Percentiles rank a stretch among this genome's conserved stretches.
These are phyloP conservation scores for Suillus decipiens DNA, from an alignment of 768 basidiomycete species.

Conservation along the genomic window DNA sequence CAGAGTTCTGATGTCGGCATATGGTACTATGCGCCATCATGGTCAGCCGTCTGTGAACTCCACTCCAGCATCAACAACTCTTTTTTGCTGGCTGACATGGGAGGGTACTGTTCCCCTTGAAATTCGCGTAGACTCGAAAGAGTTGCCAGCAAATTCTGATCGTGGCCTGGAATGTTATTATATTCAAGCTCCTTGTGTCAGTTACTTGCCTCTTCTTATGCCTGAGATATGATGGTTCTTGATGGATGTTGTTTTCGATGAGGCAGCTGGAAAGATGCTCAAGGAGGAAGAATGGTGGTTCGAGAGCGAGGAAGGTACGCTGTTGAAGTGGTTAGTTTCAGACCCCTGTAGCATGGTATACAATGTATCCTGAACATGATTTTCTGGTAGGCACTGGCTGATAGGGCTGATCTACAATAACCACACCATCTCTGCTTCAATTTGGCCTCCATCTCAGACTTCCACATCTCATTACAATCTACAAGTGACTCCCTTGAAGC, in stretches of 20 bases:
- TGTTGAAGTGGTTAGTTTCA: conserved; percentile 80
- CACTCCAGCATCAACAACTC: conserved; percentile 65
- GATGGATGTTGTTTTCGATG: conserved; percentile 91
- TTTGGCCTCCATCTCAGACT: conserved; percentile 42
- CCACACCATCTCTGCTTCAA: conserved; percentile 64
- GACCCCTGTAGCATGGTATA: background rate
- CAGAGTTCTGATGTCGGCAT: conserved; percentile 46
- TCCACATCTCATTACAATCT: conserved; percentile 42
- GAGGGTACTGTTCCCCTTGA: conserved; percentile 89
- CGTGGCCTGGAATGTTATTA: conserved; percentile 89
- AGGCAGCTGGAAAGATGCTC: conserved; percentile 68
- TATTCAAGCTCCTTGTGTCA: conserved; percentile 86
- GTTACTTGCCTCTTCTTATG: conserved; percentile 89
- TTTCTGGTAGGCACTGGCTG: conserved; percentile 87
- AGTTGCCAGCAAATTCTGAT: conserved; percentile 88
- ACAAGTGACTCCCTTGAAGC: conserved; percentile 60
- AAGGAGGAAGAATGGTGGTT: conserved; percentile 98
- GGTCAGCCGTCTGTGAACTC: conserved; percentile 43
- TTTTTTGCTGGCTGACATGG: conserved; percentile 89
- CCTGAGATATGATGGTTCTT: conserved; percentile 88
- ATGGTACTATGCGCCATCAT: conserved; percentile 53
- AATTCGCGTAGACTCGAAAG: conserved; percentile 85
- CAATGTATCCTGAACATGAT: background rate
- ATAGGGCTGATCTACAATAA: conserved; percentile 93
- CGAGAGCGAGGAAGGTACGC: conserved; percentile 79